Evolutionary conservation across 78 protist species (phyloP).

Genomic region (Pigoraptor vietnamica): DNA sequence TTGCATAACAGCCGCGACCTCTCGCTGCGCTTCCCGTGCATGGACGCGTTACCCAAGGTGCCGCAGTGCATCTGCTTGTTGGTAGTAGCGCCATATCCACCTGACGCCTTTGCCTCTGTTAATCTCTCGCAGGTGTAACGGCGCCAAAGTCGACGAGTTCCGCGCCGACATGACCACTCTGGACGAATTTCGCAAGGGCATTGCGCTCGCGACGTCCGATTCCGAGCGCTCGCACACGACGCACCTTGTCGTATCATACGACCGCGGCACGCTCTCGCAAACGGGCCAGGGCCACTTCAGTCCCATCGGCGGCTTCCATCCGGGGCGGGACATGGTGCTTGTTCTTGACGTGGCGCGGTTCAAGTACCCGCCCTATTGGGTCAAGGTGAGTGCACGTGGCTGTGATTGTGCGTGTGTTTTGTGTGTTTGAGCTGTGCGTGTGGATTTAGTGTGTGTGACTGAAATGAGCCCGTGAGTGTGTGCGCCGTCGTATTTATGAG

Average conservation of each 20-base stretch:
- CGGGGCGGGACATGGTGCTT: constrained; percentile 54
- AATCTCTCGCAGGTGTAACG: not conserved
- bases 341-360: constrained; percentile 75
- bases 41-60: too few species aligned
- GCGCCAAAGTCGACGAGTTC: not conserved
- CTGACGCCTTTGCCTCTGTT: too few species aligned
- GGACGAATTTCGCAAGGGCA: not conserved
- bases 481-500: not conserved
- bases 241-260: not conserved
- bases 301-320: constrained; percentile 69
- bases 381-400: not conserved
- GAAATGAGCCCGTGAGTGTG: not conserved
- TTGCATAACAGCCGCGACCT: too few species aligned
- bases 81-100: too few species aligned
- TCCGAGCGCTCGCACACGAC: not conserved
- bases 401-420: not conserved
- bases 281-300: constrained; percentile 66
- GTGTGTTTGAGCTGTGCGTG: not conserved
- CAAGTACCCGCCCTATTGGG: constrained; percentile 30
- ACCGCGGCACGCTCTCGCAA: not conserved
- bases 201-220: not conserved
- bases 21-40: too few species aligned
- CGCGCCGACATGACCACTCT: not conserved
- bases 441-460: not conserved
- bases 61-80: too few species aligned